phyloP scores from a whole-genome alignment of 2,329 filamentous ascomycete species.

The Scopulariopsis brevicaulis region DNA sequence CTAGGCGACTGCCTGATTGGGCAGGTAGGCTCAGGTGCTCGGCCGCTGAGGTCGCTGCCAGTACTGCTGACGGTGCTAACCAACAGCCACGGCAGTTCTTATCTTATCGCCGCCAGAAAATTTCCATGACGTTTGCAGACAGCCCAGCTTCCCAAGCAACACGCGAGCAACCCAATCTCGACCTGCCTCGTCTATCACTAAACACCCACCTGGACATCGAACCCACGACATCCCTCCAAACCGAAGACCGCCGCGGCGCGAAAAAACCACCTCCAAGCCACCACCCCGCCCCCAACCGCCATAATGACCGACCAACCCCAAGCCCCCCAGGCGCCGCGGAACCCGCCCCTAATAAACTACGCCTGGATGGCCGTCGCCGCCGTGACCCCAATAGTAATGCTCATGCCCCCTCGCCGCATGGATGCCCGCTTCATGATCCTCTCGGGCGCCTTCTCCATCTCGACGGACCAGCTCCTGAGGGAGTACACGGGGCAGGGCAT shows the following conservation, averaged over 20 bases:
- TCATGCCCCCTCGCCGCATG: slow-evolving; percentile 38
- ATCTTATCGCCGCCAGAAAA: background rate
- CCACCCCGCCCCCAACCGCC: background rate
- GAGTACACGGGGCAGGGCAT: slow-evolving; percentile 46
- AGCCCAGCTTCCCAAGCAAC: background rate
- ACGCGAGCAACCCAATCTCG: background rate
- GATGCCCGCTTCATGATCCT: slow-evolving; percentile 40
- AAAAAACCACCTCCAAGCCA: background rate
- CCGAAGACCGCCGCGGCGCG: no score
- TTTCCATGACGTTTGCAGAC: background rate
- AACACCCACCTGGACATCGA: no score
- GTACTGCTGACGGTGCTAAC: background rate
- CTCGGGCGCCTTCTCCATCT: slow-evolving; percentile 35
- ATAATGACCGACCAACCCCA: background rate
- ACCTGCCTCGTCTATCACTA: background rate
- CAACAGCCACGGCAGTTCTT: background rate
- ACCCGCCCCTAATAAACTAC: slow-evolving; percentile 12
- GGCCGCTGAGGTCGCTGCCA: background rate
- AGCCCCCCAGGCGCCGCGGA: background rate
- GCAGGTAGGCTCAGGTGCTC: background rate
- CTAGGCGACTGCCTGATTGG: no score
- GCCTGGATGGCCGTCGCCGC: slow-evolving; percentile 33
- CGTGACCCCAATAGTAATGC: slow-evolving; percentile 32
- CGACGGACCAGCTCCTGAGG: slow-evolving; percentile 41
- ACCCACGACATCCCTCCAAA: no score